These are phyloP conservation scores for Aspergillus aculeatinus DNA, from an alignment of 2,329 filamentous ascomycete species.

Conservation along the genomic window DNA sequence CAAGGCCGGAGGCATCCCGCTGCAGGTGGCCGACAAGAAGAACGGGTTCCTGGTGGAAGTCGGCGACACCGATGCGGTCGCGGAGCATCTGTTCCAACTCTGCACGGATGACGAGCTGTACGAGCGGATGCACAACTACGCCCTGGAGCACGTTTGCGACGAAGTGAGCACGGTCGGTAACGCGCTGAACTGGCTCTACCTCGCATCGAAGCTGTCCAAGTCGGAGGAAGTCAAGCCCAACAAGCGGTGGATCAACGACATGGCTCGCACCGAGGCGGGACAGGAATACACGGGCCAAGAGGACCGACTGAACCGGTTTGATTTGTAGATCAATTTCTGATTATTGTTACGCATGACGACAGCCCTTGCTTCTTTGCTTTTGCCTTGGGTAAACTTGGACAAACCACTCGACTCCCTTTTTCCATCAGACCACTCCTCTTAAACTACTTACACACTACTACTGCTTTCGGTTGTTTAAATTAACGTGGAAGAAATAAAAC, in stretches of 20 bases:
- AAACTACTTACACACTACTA: not conserved
- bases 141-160: constrained; percentile 68
- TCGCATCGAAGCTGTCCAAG: constrained; percentile 66
- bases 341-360: not conserved
- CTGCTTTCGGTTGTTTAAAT: not conserved
- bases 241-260: constrained; percentile 69
- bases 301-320: constrained; percentile 52
- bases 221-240: constrained; percentile 58
- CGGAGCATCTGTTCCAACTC: constrained; percentile 63
- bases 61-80: constrained; percentile 68
- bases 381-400: not conserved
- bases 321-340: not conserved
- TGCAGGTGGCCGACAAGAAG: constrained; percentile 70
- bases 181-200: constrained; percentile 71
- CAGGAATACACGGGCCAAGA: constrained; percentile 60
- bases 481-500: not conserved
- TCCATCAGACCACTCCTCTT: not conserved
- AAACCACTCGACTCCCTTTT: not conserved
- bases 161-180: constrained; percentile 82
- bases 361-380: not conserved
- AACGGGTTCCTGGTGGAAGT: constrained; percentile 73
- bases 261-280: constrained; percentile 66
- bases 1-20: constrained; percentile 72
- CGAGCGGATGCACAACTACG: constrained; percentile 64
- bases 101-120: constrained; percentile 67